These are phyloP conservation scores for Cardiospermum halicacabum DNA, from an alignment of 345 rosid genomes.

Conservation along the genomic window DNA sequence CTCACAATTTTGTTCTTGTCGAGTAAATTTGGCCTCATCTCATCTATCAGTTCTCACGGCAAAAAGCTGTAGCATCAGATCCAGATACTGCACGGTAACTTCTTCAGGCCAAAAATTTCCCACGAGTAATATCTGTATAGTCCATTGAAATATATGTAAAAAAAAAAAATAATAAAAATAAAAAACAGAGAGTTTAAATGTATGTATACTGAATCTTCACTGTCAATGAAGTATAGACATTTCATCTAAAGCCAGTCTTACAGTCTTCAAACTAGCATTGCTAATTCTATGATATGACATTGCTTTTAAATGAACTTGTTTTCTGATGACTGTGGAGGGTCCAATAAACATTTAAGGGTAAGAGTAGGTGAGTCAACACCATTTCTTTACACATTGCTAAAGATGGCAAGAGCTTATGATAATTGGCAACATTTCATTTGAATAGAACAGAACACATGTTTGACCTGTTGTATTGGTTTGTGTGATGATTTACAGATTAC, in stretches of 20 bases:
- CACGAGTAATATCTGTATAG: slow-evolving; percentile 2
- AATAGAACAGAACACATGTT: not conserved
- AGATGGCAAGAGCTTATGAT: not conserved
- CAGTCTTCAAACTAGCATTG: not conserved
- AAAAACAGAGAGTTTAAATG: not conserved
- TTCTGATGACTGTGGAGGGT: no score
- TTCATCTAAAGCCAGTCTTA: not conserved
- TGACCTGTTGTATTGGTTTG: not conserved
- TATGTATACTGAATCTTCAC: slow-evolving; percentile 22
- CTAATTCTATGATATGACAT: not conserved
- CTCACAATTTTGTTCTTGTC: slow-evolving; percentile 28
- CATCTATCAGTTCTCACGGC: not conserved
- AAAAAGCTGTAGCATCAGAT: not conserved
- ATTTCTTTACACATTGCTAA: not conserved
- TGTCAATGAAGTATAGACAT: slow-evolving; percentile 21
- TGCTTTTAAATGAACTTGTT: not conserved
- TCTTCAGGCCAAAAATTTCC: slow-evolving; percentile 9
- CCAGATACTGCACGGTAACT: not conserved
- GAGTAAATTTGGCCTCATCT: not conserved
- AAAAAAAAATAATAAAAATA: no score
- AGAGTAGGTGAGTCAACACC: not conserved
- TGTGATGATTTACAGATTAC: not conserved
- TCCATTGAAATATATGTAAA: slow-evolving; percentile 22
- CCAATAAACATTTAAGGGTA: no score
- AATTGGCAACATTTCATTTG: not conserved